These are phyloP conservation scores for Penicillium sclerotigenum DNA, from an alignment of 2,329 filamentous ascomycete genomes.

Conservation along the genomic window DNA sequence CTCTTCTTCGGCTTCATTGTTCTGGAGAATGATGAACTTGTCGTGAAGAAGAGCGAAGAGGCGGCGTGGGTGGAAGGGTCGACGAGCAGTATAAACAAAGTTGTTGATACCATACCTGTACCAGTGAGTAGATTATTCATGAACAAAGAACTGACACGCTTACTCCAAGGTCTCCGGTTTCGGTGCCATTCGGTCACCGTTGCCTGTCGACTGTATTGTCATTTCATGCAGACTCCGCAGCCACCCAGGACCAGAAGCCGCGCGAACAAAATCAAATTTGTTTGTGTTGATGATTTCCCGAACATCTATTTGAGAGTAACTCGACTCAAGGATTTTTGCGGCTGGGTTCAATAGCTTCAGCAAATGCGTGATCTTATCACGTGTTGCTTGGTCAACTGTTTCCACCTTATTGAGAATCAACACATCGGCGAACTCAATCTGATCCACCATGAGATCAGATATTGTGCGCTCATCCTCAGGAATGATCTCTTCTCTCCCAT, in stretches of 20 bases:
- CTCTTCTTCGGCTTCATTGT: conserved; percentile 29
- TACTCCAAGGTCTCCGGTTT: conserved; percentile 69
- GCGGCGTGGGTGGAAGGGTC: conserved; percentile 48
- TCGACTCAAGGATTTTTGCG: conserved; percentile 62
- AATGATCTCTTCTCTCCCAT: conserved; percentile 57
- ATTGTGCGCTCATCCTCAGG: conserved; percentile 70
- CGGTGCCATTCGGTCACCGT: conserved; percentile 56
- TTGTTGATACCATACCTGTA: conserved; percentile 63
- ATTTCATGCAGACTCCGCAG: conserved; percentile 67
- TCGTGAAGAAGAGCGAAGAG: conserved; percentile 44
- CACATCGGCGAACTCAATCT: conserved; percentile 74
- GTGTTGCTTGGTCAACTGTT: conserved; percentile 51
- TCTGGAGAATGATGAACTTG: conserved; percentile 46
- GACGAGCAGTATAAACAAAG: conserved; percentile 63
- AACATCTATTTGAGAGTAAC: conserved; percentile 59
- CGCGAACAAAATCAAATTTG: conserved; percentile 62
- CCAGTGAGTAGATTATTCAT: background rate
- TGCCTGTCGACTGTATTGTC: conserved; percentile 58
- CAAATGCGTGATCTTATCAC: conserved; percentile 51
- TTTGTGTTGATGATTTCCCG: conserved; percentile 63
- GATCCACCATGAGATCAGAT: conserved; percentile 71
- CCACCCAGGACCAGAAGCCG: conserved; percentile 66
- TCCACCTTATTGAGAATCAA: conserved; percentile 70
- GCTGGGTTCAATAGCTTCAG: conserved; percentile 63
- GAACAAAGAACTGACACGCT: conserved; percentile 14